Base-by-base conservation (phyloP, 169 alveolate species). In the Perkinsus olseni region DNA sequence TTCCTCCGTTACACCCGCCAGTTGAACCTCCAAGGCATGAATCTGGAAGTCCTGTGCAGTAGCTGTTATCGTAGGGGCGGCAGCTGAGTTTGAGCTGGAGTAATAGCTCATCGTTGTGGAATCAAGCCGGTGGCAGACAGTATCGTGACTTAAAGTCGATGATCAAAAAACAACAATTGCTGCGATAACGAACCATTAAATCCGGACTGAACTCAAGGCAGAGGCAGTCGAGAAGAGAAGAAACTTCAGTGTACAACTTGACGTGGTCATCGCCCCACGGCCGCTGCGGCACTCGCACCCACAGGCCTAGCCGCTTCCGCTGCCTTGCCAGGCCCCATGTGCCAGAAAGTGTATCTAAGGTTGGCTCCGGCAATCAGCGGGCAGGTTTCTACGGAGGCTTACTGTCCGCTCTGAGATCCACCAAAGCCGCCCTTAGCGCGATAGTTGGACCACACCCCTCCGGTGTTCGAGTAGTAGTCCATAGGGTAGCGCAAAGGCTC, bases 361-460 rank as follows among this genome's bases (percentile, higher is more conserved):
- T 40, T 11, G 50, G 21, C 50, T 40, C 50, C 11, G 11, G 50
- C 50, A 40, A 40, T n/a, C n/a, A n/a, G n/a, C n/a, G n/a, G n/a
- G n/a, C n/a, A n/a, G n/a, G n/a, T n/a, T n/a, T n/a, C n/a, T n/a
- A n/a, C n/a, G n/a, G n/a, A n/a, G 50, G 50, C 50, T 13, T 21
- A 21, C 28, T 62, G 82, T 24, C 17, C 28, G 37, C 37, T 62
- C 34, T 62, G 37, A 13, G 82, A 62, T 13, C 82, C 82, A 13
- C 82, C 96, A 94, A 38, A 94, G 91, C 34, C 96, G 94, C 40
- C 82, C 82, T 62, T 62, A 21, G 96, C 94, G 91, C 94, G 95
- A 92, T 97, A 96, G 95, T 97, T 97, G 31, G 98, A 94, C 99
- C 99, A 97, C 38, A 93, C 97, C n/a, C 98, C 98, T 0, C 99